These are phyloP conservation scores for Aspergillus udagawae DNA, from an alignment of 2,329 filamentous ascomycete species.

Conservation along the genomic window DNA sequence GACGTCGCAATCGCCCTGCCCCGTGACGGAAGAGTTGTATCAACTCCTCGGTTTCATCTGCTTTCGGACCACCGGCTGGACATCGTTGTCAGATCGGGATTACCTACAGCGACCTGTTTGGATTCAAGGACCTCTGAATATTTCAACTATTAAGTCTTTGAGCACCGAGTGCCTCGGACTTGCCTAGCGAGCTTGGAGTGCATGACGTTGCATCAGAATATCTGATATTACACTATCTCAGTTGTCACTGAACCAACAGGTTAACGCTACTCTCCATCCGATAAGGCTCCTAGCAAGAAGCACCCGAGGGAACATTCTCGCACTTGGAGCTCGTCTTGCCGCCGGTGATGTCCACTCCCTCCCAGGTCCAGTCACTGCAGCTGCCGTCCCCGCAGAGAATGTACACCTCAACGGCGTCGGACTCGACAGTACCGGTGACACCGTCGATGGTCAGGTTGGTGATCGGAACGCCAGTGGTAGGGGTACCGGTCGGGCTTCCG, in stretches of 20 bases:
- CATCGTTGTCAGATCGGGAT: background rate
- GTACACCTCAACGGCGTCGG: conserved; percentile 42
- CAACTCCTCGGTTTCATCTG: background rate
- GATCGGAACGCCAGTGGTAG: conserved; percentile 40
- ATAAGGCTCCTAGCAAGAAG: conserved; percentile 25
- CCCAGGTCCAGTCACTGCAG: conserved; percentile 55
- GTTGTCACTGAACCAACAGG: too few relatives aligned
- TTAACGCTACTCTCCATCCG: background rate
- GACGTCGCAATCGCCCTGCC: too few relatives aligned
- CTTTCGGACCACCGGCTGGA: background rate
- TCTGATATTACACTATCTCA: too few relatives aligned
- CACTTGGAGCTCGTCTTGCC: conserved; percentile 46
- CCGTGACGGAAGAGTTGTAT: background rate
- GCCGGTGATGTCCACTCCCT: conserved; percentile 48
- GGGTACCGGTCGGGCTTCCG: conserved; percentile 39
- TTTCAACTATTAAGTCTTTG: background rate
- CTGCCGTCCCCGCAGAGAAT: conserved; percentile 53
- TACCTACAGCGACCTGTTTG: background rate
- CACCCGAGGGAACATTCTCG: conserved; percentile 37
- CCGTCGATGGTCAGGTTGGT: conserved; percentile 34
- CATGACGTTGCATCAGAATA: too few relatives aligned
- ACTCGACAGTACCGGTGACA: conserved; percentile 34
- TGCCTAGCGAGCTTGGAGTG: too few relatives aligned
- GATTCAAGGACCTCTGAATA: too few relatives aligned
- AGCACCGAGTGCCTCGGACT: background rate